A percentile compares a stretch with the other conserved stretches of the same genome.
Evolutionary conservation across 768 basidiomycete species (phyloP).

Genomic region (Kwoniella heveanensis): DNA sequence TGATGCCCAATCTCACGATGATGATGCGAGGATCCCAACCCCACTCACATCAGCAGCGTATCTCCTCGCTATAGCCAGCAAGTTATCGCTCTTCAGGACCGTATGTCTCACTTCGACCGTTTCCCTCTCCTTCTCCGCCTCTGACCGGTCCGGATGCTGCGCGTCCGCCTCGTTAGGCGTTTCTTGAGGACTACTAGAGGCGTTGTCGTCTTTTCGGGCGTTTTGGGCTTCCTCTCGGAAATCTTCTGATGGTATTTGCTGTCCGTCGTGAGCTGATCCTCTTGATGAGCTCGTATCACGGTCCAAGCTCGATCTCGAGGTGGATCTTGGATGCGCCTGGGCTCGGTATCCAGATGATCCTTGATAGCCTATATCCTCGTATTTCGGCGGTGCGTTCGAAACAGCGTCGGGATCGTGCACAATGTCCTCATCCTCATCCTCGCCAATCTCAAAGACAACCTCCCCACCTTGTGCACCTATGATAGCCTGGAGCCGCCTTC

Average conservation of each 20-base stretch:
- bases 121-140: slow-evolving; percentile 26
- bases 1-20: no score
- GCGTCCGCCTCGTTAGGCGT: no score
- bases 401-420: not conserved
- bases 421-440: slow-evolving; percentile 33
- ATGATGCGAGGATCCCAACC: no score
- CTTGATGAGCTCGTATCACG: not conserved
- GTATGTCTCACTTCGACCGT: slow-evolving; percentile 42
- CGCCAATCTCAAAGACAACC: slow-evolving; percentile 41
- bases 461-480: no score
- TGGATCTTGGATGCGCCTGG: no score
- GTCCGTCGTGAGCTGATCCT: no score
- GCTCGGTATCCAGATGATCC: no score
- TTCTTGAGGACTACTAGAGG: no score
- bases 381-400: slow-evolving; percentile 25
- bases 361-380: slow-evolving; percentile 17
- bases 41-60: slow-evolving; percentile 55
- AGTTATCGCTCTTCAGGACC: slow-evolving; percentile 38
- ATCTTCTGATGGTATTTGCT: no score
- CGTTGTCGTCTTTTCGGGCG: not conserved
- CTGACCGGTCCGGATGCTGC: not conserved
- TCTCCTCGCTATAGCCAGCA: slow-evolving; percentile 37
- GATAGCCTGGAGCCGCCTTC: no score
- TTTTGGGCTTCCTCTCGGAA: no score
- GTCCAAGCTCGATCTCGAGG: no score